Base-by-base conservation (phyloP, 2,329 filamentous ascomycete genomes). In the Botrytis medusae region DNA sequence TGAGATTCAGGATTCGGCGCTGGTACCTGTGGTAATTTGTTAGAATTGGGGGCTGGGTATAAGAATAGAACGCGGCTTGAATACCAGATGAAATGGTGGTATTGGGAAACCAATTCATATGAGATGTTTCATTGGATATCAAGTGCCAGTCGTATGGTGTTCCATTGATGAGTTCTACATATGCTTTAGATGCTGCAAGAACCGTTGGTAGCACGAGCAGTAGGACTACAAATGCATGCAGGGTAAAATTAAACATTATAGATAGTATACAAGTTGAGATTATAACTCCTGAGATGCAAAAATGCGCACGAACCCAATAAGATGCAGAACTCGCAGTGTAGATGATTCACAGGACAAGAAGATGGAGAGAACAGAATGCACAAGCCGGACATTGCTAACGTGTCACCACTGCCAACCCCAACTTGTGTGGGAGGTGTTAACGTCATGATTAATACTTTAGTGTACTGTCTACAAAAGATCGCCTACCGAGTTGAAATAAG, bases 91-190 rank as follows among this genome's bases (percentile, higher is more conserved):
- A 64, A 25, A 78, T 76, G 6, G 61, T 42, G 4, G 42, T 12
- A 32, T 70, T 57, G 14, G 74, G 74, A 2, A 69, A 69, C 75
- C 74, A 78, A 32, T 75, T 68, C 75, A 78, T 77, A 29, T 76
- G 76, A 61, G 76, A 75, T 34, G 69, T 57, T 59, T 77, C 74
- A 3, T 44, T 60, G 34, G 69, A 69, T 14, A 70, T 74, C 1
- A 78, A 68, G 16, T 71, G 74, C 76, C 77, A 78, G 29, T 77
- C 73, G 63, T 78, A 77, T 2, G 77, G 77, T 20, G 75, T 76
- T 20, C 64, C 72, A 64, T 78, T 78, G 51, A 76, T 74, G 10
- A 79, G 54, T 22, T 71, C 44, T 4, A 65, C 32, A 46, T 70
- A 74, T 32, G 74, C 75, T 42, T 71, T 74, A 18, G 73, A 72